Conservation (phyloP, 768 basidiomycete species). For the Rhizopogon rudus region DNA sequence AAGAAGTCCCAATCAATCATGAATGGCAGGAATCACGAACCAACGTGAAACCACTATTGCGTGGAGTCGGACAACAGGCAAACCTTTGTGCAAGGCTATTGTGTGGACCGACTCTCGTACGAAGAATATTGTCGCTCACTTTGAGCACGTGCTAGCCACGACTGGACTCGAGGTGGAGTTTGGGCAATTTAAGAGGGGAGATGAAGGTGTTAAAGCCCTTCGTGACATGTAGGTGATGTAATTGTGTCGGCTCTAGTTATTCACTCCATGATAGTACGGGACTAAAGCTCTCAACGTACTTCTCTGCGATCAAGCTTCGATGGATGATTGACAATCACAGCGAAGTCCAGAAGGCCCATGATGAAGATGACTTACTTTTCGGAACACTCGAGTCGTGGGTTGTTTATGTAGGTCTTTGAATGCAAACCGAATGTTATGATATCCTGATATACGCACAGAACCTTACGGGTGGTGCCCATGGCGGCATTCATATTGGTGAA, state of each 20-base stretch:
- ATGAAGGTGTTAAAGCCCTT: slow-evolving; percentile 61
- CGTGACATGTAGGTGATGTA: slow-evolving; percentile 55
- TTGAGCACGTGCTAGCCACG: slow-evolving; percentile 63
- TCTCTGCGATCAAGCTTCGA: slow-evolving; percentile 91
- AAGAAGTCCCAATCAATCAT: background rate
- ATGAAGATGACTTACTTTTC: slow-evolving; percentile 76
- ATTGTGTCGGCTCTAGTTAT: background rate
- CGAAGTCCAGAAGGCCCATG: slow-evolving; percentile 73
- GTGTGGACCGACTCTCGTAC: slow-evolving; percentile 98
- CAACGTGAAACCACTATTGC: slow-evolving; percentile 94
- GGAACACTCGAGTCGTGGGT: slow-evolving; percentile 99
- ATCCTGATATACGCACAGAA: slow-evolving; percentile 42
- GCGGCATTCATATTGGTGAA: slow-evolving; percentile 80
- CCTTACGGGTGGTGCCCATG: slow-evolving; percentile 70
- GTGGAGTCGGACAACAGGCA: slow-evolving; percentile 89
- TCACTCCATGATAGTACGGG: slow-evolving; percentile 58
- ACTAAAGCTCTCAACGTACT: slow-evolving; percentile 94
- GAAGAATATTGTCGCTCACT: slow-evolving; percentile 78
- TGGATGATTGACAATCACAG: slow-evolving; percentile 94
- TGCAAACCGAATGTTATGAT: background rate
- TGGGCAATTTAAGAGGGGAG: slow-evolving; percentile 65
- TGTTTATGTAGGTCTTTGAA: slow-evolving; percentile 56
- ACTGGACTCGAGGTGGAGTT: slow-evolving; percentile 68
- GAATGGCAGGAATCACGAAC: slow-evolving; percentile 78
- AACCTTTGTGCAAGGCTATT: slow-evolving; percentile 82